Conservation (phyloP, 1,139 yeast species). For the Scheffersomyces stambukii region DNA sequence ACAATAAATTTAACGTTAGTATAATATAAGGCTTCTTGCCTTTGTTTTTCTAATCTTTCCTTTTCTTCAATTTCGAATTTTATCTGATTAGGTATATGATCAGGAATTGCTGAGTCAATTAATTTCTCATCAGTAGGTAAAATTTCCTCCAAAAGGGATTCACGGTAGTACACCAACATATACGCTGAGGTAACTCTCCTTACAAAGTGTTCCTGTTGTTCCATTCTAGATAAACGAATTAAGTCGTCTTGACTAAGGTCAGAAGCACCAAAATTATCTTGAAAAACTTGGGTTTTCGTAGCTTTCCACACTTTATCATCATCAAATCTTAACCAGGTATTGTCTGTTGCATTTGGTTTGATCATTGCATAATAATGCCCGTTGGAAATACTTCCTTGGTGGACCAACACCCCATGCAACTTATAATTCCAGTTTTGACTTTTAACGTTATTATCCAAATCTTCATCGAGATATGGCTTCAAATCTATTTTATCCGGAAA, state of each 20-base stretch:
- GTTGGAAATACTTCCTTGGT: conserved; percentile 90
- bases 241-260: conserved; percentile 46
- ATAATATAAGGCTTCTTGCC: conserved; percentile 77
- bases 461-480: conserved; percentile 70
- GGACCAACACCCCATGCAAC: conserved; percentile 91
- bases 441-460: conserved; percentile 35
- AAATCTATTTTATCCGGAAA: conserved; percentile 83
- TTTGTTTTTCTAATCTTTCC: conserved; percentile 54
- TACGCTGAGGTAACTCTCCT: conserved; percentile 91
- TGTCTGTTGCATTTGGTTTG: conserved; percentile 61
- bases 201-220: conserved; percentile 59
- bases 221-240: conserved; percentile 49
- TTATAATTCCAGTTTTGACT: conserved; percentile 71
- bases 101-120: conserved; percentile 51
- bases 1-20: conserved; percentile 57
- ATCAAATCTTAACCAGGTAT: conserved; percentile 87
- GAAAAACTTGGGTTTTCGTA: conserved; percentile 78
- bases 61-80: conserved; percentile 57
- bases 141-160: conserved; percentile 52
- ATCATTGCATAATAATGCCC: conserved; percentile 97
- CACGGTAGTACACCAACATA: conserved; percentile 90
- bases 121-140: conserved; percentile 51
- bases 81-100: conserved; percentile 63
- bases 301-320: conserved; percentile 93
- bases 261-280: conserved; percentile 88